Conservation (phyloP, 257 asterid species). For the Fraxinus pennsylvanica region DNA sequence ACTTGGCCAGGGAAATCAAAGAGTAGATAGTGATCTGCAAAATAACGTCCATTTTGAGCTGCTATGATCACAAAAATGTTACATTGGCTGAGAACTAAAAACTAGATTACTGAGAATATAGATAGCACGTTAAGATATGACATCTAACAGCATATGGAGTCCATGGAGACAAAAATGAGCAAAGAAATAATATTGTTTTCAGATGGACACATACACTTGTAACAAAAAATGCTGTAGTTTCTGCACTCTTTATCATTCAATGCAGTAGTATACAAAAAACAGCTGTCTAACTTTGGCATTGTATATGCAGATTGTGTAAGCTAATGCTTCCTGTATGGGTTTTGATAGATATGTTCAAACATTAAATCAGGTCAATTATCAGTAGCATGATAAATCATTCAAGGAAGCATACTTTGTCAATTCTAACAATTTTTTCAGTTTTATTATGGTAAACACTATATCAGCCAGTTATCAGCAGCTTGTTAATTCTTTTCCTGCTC, state of each 20-base stretch:
- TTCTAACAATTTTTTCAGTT: not conserved
- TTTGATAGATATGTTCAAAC: not conserved
- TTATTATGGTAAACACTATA: not conserved
- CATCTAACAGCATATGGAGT: not conserved
- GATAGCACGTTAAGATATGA: not conserved
- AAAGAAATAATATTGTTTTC: constrained; percentile 10
- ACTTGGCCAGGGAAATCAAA: constrained; percentile 99
- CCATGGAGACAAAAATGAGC: constrained; percentile 21
- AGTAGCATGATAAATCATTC: not conserved
- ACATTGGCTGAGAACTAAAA: not conserved
- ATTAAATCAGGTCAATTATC: not conserved
- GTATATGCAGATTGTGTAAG: not conserved
- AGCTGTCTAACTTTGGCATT: not conserved
- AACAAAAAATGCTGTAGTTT: not conserved
- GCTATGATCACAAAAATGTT: not conserved
- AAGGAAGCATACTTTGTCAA: not conserved
- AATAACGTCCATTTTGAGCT: constrained; percentile 19
- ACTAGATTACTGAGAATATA: not conserved
- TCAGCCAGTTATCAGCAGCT: not conserved
- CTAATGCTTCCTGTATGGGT: not conserved
- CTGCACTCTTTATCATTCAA: not conserved
- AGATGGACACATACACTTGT: constrained; percentile 8
- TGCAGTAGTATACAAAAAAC: not conserved
- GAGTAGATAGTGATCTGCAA: constrained; percentile 91
- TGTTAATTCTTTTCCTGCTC: not conserved